phyloP scores from a whole-genome alignment of 495 filamentous ascomycete genomes.

The Penicillium ochrochloron region DNA sequence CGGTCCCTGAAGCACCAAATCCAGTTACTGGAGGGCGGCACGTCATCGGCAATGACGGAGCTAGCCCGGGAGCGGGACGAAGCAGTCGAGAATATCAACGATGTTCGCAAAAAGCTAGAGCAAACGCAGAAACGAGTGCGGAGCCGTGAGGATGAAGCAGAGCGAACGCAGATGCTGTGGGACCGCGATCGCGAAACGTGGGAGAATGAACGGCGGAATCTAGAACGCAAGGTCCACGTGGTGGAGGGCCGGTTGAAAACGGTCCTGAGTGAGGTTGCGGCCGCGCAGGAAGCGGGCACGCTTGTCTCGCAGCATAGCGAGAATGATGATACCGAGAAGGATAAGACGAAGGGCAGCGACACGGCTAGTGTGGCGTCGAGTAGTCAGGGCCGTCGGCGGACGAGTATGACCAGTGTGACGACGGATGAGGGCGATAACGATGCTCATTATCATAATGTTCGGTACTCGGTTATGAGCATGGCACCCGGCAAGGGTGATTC shows the following conservation, averaged over 20 bases:
- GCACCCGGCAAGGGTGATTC: slow-evolving; percentile 58
- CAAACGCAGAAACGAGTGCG: slow-evolving; percentile 75
- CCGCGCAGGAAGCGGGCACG: slow-evolving; percentile 63
- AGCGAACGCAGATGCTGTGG: slow-evolving; percentile 75
- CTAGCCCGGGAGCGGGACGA: slow-evolving; percentile 86
- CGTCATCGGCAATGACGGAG: slow-evolving; percentile 79
- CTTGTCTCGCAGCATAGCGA: slow-evolving; percentile 32
- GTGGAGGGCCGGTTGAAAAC: slow-evolving; percentile 83
- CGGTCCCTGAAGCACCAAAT: slow-evolving; percentile 84
- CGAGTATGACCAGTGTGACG: slow-evolving; percentile 66
- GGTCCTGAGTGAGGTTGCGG: slow-evolving; percentile 81
- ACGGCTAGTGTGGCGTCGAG: slow-evolving; percentile 75
- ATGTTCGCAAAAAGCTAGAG: slow-evolving; percentile 81
- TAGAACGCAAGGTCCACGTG: slow-evolving; percentile 84
- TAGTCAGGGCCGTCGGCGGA: slow-evolving; percentile 63
- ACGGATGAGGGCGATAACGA: slow-evolving; percentile 54
- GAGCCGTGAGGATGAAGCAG: slow-evolving; percentile 80
- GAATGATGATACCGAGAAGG: slow-evolving; percentile 36
- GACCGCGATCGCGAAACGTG: slow-evolving; percentile 80
- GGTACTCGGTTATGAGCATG: slow-evolving; percentile 68
- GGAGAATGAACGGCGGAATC: slow-evolving; percentile 76
- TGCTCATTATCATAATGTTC: slow-evolving; percentile 41
- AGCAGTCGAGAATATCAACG: slow-evolving; percentile 71
- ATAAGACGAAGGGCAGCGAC: slow-evolving; percentile 65
- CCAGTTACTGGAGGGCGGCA: slow-evolving; percentile 83